These are phyloP conservation scores for Xenoacremonium recifei DNA, from an alignment of 2,329 filamentous ascomycete genomes.

Conservation along the genomic window DNA sequence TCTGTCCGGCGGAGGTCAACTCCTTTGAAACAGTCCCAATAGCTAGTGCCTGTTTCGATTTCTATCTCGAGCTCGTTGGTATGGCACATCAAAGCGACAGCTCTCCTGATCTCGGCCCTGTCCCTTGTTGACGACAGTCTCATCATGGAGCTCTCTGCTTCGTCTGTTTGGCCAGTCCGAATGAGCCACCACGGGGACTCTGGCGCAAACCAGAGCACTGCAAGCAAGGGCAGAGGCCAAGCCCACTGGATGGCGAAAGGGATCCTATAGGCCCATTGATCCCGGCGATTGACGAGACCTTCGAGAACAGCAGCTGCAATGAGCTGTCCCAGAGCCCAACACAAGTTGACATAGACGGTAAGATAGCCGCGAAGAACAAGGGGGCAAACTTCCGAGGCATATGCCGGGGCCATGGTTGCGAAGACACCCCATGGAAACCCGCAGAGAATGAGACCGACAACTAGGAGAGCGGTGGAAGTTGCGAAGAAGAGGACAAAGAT, in stretches of 20 bases:
- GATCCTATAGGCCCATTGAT: constrained; percentile 46
- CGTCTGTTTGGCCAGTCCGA: constrained; percentile 16
- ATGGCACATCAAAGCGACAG: constrained; percentile 41
- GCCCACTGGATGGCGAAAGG: constrained; percentile 50
- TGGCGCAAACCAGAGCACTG: constrained; percentile 42
- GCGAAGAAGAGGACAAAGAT: constrained; percentile 42
- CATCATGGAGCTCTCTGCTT: constrained; percentile 15
- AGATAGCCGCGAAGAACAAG: constrained; percentile 50
- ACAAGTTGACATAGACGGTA: constrained; percentile 47
- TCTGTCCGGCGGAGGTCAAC: constrained; percentile 39
- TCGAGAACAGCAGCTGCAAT: constrained; percentile 41
- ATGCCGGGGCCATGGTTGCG: constrained; percentile 55
- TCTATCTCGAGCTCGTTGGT: constrained; percentile 31
- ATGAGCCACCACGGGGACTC: constrained; percentile 52
- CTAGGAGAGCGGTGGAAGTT: constrained; percentile 26
- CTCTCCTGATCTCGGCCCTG: constrained; percentile 31
- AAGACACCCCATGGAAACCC: constrained; percentile 56
- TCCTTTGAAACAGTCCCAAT: constrained; percentile 42
- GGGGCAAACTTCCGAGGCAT: constrained; percentile 67
- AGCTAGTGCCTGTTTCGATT: constrained; percentile 32
- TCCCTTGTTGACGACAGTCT: constrained; percentile 16
- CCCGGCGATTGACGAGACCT: constrained; percentile 35
- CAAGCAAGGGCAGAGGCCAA: constrained; percentile 43
- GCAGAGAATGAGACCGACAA: constrained; percentile 56
- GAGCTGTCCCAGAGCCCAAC: constrained; percentile 49